Evolutionary conservation across 1,284 basidiomycete species (phyloP), one percentile per base, ranked within the genome.

Genomic region (Athelia psychrophila): DNA sequence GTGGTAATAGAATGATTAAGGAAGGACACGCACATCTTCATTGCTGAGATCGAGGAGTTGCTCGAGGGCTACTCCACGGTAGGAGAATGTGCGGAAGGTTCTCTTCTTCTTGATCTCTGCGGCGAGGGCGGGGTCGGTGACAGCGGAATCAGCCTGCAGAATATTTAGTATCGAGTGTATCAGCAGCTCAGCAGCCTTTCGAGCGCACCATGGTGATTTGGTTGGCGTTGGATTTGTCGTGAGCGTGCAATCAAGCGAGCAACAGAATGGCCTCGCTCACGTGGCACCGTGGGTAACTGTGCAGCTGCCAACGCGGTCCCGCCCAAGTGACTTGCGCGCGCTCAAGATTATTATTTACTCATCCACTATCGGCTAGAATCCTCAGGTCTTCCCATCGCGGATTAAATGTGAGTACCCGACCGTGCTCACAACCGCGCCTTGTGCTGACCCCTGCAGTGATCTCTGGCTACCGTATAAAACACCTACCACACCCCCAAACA

Each of bases 41-140:
- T 96, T 98, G 78, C 77, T 84, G 80, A 99, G 75, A 77, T 99
- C 96, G 66, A 99, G 81, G 70, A 99, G 93, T 77, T 96, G 91
- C 71, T 98, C 93, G 62, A 98, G 90, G 80, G 97, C 95, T 64
- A 98, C 79, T 66, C 97, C 96, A 69, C 96, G 91, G 88, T 96
- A 99, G 47, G 91, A 91, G 83, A 98, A 99, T 69, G 96, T 98
- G 71, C 93, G 92, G 91, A 99, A 99, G 58, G 93, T 95, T 71
- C 96, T 83, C 84, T 88, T 93, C 80, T 95, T 94, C 89, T 96
- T 96, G 78, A 95, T 83, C 73, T 94, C 93, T 60, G 93, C 93
- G 64, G 93, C 93, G 70, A 91, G 75, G 72, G 84, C 72, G 66
- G 92, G 91, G 74, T 95, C 92, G 72, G 93, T 95, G 66, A 92